These are phyloP conservation scores for Chlamydomonas sphaeroides DNA, from an alignment of 139 green algal species.

Conservation along the genomic window DNA sequence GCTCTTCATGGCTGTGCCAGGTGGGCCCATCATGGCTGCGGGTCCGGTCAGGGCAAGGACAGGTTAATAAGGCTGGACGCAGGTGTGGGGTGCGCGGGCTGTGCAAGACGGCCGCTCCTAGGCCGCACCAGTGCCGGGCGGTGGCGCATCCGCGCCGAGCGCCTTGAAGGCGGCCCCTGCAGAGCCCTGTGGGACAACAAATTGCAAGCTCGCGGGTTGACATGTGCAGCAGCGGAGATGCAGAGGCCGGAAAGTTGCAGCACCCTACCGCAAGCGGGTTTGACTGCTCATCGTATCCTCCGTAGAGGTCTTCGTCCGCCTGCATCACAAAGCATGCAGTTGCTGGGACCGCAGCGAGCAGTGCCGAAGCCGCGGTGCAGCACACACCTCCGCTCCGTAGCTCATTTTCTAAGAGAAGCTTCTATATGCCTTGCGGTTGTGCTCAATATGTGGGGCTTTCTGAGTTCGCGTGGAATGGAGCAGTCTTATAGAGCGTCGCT, in stretches of 20 bases:
- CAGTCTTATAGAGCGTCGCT: neutral
- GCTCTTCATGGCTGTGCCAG: slow-evolving; percentile 59
- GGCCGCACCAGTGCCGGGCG: slow-evolving; percentile 32
- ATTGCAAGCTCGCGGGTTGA: too few relatives aligned
- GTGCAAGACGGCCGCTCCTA: neutral
- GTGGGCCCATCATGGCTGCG: slow-evolving; percentile 51
- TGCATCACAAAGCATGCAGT: neutral
- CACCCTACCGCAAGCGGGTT: slow-evolving; percentile 51
- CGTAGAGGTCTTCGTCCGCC: slow-evolving; percentile 73
- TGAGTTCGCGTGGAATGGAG: neutral
- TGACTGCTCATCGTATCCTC: slow-evolving; percentile 66
- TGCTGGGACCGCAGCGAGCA: too few relatives aligned
- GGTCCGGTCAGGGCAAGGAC: neutral
- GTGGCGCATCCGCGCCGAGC: slow-evolving; percentile 29
- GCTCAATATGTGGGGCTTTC: too few relatives aligned
- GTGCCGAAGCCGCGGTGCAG: too few relatives aligned
- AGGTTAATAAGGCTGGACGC: neutral
- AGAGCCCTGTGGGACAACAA: neutral
- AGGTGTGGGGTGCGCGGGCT: too few relatives aligned
- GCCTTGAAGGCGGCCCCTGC: slow-evolving; percentile 46
- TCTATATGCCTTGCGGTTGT: too few relatives aligned
- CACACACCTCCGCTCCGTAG: too few relatives aligned
- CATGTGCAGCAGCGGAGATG: slow-evolving; percentile 13
- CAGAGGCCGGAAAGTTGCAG: neutral
- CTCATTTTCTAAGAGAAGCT: too few relatives aligned